Evolutionary conservation across 352 stramenopile genomes (phyloP).

Genomic region (Pythium chondricola): DNA sequence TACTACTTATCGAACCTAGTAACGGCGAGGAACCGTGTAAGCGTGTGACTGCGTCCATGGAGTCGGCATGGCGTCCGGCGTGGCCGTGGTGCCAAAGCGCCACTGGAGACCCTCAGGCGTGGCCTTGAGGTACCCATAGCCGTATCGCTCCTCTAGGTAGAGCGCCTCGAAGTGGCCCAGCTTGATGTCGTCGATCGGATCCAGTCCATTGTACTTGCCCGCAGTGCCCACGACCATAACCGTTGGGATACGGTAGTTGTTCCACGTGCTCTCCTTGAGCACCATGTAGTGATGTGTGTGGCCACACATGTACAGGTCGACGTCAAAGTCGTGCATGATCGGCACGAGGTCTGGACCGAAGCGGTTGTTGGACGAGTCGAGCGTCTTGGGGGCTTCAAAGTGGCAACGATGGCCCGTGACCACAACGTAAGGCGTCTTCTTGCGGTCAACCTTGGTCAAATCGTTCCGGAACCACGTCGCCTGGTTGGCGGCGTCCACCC

Average conservation of each 20-base stretch:
- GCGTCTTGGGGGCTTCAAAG: constrained; percentile 52
- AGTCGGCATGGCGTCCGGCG: no score
- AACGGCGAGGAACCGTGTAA: no score
- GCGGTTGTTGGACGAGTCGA: constrained; percentile 34
- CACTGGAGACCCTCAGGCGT: constrained; percentile 45
- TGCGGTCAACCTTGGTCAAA: constrained; percentile 54
- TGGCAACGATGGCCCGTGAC: constrained; percentile 65
- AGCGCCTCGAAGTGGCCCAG: constrained; percentile 53
- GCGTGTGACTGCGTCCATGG: no score
- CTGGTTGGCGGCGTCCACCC: constrained; percentile 24
- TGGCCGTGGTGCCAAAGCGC: constrained; percentile 51
- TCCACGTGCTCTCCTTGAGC: constrained; percentile 48
- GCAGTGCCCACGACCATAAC: constrained; percentile 70
- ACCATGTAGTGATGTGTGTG: constrained; percentile 72
- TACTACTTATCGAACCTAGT: no score
- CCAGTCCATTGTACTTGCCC: constrained; percentile 52
- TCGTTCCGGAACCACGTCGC: constrained; percentile 64
- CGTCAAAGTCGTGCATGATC: constrained; percentile 64
- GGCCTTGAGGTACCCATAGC: constrained; percentile 64
- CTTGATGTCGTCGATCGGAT: constrained; percentile 31
- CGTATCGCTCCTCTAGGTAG: constrained; percentile 67
- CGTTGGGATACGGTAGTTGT: constrained; percentile 44
- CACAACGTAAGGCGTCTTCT: constrained; percentile 58
- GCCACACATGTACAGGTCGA: constrained; percentile 63
- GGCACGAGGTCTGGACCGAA: constrained; percentile 65